Evolutionary conservation across 495 filamentous ascomycete genomes (phyloP).

Genomic region (Bathelium albidoporum): DNA sequence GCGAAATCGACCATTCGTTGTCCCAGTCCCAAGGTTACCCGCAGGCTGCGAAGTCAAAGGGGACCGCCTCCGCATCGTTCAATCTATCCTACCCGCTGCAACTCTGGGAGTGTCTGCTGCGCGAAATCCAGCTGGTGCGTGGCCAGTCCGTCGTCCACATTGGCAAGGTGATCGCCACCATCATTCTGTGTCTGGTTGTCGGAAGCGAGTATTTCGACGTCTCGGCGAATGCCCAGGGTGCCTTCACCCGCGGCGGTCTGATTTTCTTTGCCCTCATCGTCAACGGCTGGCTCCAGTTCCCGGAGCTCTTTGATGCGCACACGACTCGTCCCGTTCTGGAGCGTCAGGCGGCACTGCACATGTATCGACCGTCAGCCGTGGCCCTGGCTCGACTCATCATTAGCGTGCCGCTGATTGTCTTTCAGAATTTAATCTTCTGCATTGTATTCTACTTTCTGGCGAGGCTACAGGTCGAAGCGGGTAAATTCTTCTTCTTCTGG

Average conservation of each 20-base stretch:
- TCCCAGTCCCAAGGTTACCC: too few species aligned
- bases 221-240: conserved; percentile 48
- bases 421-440: conserved; percentile 46
- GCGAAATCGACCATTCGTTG: too few species aligned
- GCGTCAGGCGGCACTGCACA: conserved; percentile 73
- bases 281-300: conserved; percentile 58
- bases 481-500: conserved; percentile 60
- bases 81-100: conserved; percentile 22
- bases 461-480: conserved; percentile 57
- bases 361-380: conserved; percentile 83
- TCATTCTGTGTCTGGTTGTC: conserved; percentile 65
- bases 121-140: conserved; percentile 66
- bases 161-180: conserved; percentile 63
- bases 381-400: conserved; percentile 65
- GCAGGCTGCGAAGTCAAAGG: too few species aligned
- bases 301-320: conserved; percentile 66
- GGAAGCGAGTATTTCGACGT: conserved; percentile 76
- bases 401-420: conserved; percentile 54
- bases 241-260: conserved; percentile 70
- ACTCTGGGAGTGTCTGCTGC: conserved; percentile 42
- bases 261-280: conserved; percentile 83
- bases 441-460: conserved; percentile 77
- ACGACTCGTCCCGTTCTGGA: conserved; percentile 83
- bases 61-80: too few species aligned
- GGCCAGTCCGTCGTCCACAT: too few species aligned